These are phyloP conservation scores for Murraya koenigii DNA, from an alignment of 345 rosid species.

Conservation along the genomic window DNA sequence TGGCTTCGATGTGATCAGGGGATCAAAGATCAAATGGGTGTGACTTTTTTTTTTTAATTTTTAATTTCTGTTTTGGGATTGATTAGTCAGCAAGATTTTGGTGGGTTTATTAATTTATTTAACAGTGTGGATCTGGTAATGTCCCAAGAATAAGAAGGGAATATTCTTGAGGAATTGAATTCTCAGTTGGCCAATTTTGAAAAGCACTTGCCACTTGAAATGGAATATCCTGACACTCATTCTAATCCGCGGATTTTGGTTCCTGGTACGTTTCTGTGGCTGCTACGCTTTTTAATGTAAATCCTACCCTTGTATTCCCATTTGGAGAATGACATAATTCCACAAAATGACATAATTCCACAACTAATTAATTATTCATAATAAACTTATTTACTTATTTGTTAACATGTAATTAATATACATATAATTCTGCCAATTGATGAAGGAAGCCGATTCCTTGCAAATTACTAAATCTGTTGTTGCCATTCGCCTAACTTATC, in stretches of 20 bases:
- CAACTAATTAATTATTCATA: background rate
- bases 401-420: background rate
- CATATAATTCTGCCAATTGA: background rate
- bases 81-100: background rate
- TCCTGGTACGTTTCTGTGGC: background rate
- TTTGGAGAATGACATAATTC: background rate
- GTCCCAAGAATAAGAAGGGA: constrained; percentile 25
- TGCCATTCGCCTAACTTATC: background rate
- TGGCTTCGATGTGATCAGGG: background rate
- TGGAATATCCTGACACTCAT: background rate
- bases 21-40: constrained; percentile 19
- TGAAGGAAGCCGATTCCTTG: background rate
- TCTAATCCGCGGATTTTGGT: background rate
- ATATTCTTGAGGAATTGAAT: constrained; percentile 23
- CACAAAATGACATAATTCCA: background rate
- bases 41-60: background rate
- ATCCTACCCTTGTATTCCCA: background rate
- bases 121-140: background rate
- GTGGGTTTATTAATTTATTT: background rate
- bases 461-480: background rate
- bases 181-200: background rate
- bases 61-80: no score
- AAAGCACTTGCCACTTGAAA: background rate
- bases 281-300: background rate
- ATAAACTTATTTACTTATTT: background rate